Evolutionary conservation across 345 rosid genomes (phyloP), one percentile per base, ranked within the genome.

Genomic region (Eucalyptus guilfoylei): DNA sequence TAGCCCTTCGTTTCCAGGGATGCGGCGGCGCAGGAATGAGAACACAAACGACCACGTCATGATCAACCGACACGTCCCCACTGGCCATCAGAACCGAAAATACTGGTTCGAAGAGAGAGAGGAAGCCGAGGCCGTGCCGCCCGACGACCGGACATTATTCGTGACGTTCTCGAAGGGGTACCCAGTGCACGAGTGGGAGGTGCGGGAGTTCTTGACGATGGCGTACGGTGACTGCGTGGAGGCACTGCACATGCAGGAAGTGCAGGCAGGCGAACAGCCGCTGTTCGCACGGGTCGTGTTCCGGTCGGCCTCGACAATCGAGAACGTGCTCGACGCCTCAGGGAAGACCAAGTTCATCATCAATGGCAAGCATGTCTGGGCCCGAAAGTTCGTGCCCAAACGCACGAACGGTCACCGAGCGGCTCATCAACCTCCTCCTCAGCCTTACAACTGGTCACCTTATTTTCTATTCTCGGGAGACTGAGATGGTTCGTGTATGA

Each of bases 311-410:
- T 24, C 90, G 1, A 80, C 88, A 30, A 90, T 95, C 69, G 89
- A 91, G 2, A 8, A 13, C 49, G 88, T 95, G 48, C 95, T 94
- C 34, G 87, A 86, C 26, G 92, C 94, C 5, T 26, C 11, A 30
- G 88, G 85, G 67, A 93, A 91, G 86, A 95, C 91, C 5, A 95
- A 95, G 87, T 95, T 95, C 87, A 89, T 86, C 88, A 95, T 95
- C 90, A 95, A 95, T 19, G 96, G 97, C 47, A 95, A 95, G 89
- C 96, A 95, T 87, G 96, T 94, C 3, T 95, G 97, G 96, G 96
- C 92, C 32, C 87, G 97, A 28, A 95, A 94, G 90, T 95, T 89
- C 49, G 93, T 94, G 8, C 94, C 95, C 1, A 94, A 95, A 50
- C 90, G 86, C 14, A 86, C 88, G 5, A 88, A 49, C 21, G 11